These are phyloP conservation scores for Rhododendron kiyosumense DNA, from an alignment of 148 eudicot species.

Conservation along the genomic window DNA sequence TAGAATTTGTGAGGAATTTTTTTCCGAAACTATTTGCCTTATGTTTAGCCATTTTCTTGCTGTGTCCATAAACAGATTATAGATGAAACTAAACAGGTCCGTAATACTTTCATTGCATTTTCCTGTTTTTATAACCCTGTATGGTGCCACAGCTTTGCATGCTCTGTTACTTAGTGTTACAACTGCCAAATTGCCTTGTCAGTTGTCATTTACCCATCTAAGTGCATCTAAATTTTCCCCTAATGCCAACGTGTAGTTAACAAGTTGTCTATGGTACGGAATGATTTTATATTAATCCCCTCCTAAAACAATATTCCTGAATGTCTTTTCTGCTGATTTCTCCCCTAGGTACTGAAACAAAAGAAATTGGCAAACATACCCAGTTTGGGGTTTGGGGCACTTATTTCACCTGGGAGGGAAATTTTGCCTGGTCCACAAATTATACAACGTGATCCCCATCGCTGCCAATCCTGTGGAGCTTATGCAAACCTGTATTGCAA, in stretches of 20 bases:
- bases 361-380: constrained; percentile 75
- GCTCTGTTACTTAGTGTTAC: background rate
- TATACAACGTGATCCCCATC: constrained; percentile 66
- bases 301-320: background rate
- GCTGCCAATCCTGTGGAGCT: constrained; percentile 80
- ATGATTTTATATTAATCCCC: background rate
- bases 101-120: background rate
- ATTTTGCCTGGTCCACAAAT: constrained; percentile 73
- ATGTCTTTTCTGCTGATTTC: background rate
- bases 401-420: constrained; percentile 80
- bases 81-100: background rate
- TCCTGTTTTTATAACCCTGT: background rate
- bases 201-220: background rate
- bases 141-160: background rate
- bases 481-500: constrained; percentile 86
- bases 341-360: constrained; percentile 64
- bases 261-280: background rate
- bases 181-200: background rate
- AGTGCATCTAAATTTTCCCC: background rate
- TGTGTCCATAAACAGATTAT: background rate
- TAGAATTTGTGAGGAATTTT: background rate
- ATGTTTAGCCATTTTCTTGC: background rate
- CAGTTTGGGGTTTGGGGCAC: constrained; percentile 82
- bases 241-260: background rate
- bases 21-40: background rate